These are phyloP conservation scores for Aspergillus oerlinghausenensis DNA, from an alignment of 2,329 filamentous ascomycete genomes.

Conservation along the genomic window DNA sequence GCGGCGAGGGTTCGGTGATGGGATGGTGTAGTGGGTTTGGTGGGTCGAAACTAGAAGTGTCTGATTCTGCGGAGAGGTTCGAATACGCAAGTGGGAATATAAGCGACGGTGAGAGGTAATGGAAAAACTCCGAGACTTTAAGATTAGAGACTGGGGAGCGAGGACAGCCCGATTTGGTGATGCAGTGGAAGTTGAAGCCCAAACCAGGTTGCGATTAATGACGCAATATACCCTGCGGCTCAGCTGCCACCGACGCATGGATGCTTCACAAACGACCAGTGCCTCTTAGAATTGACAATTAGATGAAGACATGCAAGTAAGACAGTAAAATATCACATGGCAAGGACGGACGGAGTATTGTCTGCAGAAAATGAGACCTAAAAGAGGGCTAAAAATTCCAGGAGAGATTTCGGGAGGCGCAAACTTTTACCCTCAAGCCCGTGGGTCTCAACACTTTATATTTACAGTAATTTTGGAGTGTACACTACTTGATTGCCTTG, in stretches of 20 bases:
- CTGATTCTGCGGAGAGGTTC: background rate
- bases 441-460: background rate
- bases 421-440: background rate
- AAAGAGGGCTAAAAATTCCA: background rate
- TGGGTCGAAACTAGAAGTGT: background rate
- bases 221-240: conserved; percentile 20
- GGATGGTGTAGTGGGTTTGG: background rate
- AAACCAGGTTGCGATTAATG: conserved; percentile 18
- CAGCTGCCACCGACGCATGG: conserved; percentile 12
- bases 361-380: background rate
- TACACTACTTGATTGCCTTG: background rate
- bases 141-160: background rate
- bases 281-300: background rate
- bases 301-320: background rate
- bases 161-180: conserved; percentile 2
- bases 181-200: conserved; percentile 11
- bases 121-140: background rate
- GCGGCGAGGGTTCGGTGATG: background rate
- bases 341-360: background rate
- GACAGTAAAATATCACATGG: background rate
- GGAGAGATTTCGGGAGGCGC: background rate
- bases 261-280: background rate
- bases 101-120: background rate
- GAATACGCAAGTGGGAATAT: background rate
- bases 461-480: background rate